These are phyloP conservation scores for Maudiozyma saulgeensis DNA, from an alignment of 805 yeast species.

Conservation along the genomic window DNA sequence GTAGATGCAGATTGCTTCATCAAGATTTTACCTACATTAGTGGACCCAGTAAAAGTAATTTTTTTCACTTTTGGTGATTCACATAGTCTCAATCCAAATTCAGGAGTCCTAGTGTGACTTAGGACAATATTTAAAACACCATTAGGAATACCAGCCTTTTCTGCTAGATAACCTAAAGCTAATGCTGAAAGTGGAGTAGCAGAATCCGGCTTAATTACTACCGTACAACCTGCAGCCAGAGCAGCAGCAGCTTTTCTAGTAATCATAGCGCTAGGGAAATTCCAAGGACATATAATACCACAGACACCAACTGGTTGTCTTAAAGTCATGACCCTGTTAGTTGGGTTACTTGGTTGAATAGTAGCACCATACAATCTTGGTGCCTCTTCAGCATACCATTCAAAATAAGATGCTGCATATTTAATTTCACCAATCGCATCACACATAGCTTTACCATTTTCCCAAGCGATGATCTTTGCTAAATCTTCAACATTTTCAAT, in stretches of 20 bases:
- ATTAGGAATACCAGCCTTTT: conserved; percentile 51
- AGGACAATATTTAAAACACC: conserved; percentile 48
- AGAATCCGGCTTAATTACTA: conserved; percentile 51
- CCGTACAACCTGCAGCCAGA: conserved; percentile 55
- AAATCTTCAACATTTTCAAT: conserved; percentile 47
- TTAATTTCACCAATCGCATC: conserved; percentile 49
- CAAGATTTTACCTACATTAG: conserved; percentile 49
- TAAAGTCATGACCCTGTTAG: conserved; percentile 43
- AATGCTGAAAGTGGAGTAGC: conserved; percentile 54
- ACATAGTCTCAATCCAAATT: conserved; percentile 42
- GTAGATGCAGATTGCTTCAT: conserved; percentile 50
- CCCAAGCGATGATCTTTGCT: conserved; percentile 48
- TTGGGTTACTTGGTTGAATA: conserved; percentile 43
- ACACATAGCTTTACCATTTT: conserved; percentile 48
- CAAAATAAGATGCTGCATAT: conserved; percentile 65
- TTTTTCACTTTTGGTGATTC: conserved; percentile 42
- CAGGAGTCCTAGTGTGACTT: conserved; percentile 42
- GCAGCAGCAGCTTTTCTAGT: conserved; percentile 59
- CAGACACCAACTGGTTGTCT: conserved; percentile 58
- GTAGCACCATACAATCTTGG: conserved; percentile 47
- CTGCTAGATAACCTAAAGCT: conserved; percentile 45
- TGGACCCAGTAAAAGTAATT: conserved; percentile 57
- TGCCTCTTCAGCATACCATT: conserved; percentile 76
- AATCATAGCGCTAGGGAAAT: conserved; percentile 61
- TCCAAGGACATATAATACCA: conserved; percentile 57